A percentile compares a stretch with the other conserved stretches of the same genome.
phyloP scores from a whole-genome alignment of 2,329 filamentous ascomycete genomes.

The Colletotrichum viniferum region DNA sequence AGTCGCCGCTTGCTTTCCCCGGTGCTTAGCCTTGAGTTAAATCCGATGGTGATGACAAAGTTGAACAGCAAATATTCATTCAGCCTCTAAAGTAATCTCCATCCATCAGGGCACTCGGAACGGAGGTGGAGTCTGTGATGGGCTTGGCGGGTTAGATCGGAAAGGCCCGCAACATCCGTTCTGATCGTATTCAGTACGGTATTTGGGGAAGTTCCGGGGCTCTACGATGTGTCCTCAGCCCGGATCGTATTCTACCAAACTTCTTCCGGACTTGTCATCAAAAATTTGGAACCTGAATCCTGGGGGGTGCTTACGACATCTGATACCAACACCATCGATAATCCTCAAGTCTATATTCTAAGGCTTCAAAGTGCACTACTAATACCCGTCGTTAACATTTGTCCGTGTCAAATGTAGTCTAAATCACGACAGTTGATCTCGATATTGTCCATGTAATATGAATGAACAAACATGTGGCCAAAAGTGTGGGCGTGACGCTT shows the following conservation, averaged over 20 bases:
- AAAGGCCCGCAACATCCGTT: background rate
- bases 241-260: background rate
- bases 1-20: background rate
- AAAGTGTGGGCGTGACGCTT: background rate
- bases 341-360: background rate
- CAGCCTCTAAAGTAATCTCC: background rate
- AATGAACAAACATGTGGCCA: background rate
- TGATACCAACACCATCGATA: background rate
- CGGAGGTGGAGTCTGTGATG: background rate
- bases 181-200: background rate
- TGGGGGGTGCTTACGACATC: background rate
- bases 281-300: background rate
- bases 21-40: background rate
- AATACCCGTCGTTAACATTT: background rate
- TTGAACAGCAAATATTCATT: background rate
- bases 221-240: background rate
- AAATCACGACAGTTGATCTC: background rate
- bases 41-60: background rate
- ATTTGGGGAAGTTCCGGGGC: background rate
- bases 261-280: background rate
- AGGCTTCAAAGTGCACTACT: background rate
- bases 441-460: background rate
- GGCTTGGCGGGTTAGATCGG: background rate
- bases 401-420: background rate
- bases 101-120: background rate